Evolutionary conservation across 2,329 filamentous ascomycete genomes (phyloP).

Genomic region (Apiospora phragmitis): DNA sequence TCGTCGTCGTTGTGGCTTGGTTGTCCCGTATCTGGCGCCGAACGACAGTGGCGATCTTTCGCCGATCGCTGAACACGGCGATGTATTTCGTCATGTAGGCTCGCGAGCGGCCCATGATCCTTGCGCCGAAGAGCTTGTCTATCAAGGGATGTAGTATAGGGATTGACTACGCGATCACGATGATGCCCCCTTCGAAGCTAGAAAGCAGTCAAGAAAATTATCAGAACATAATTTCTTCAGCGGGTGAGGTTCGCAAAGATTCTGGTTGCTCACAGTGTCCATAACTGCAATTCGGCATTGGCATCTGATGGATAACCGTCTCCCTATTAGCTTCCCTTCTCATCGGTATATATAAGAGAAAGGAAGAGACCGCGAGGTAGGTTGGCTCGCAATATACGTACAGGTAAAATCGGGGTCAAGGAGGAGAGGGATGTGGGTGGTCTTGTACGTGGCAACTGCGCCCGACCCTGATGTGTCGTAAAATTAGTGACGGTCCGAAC

Average conservation of each 20-base stretch:
- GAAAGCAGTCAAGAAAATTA: too few species aligned
- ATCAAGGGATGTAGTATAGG: slow-evolving; percentile 34
- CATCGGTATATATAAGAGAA: not conserved
- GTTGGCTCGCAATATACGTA: not conserved
- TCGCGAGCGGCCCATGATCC: not conserved
- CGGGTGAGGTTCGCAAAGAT: not conserved
- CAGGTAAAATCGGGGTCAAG: slow-evolving; percentile 30
- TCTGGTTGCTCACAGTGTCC: slow-evolving; percentile 39
- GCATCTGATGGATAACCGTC: slow-evolving; percentile 24
- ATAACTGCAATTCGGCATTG: slow-evolving; percentile 44
- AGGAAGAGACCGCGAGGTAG: too few species aligned
- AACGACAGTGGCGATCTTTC: not conserved
- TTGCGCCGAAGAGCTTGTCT: not conserved
- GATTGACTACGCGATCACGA: slow-evolving; percentile 38
- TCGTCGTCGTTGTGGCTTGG: not conserved
- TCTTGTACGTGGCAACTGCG: slow-evolving; percentile 33
- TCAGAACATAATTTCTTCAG: not conserved
- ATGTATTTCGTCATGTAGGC: not conserved
- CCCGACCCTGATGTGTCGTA: slow-evolving; percentile 21
- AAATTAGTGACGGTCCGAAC: not conserved
- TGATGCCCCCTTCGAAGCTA: slow-evolving; percentile 34
- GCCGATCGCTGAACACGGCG: not conserved
- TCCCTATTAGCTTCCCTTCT: not conserved
- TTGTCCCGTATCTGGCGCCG: not conserved
- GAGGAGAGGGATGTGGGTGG: slow-evolving; percentile 27